Conservation (phyloP, 305 asterid genomes). For the Withania somnifera region DNA sequence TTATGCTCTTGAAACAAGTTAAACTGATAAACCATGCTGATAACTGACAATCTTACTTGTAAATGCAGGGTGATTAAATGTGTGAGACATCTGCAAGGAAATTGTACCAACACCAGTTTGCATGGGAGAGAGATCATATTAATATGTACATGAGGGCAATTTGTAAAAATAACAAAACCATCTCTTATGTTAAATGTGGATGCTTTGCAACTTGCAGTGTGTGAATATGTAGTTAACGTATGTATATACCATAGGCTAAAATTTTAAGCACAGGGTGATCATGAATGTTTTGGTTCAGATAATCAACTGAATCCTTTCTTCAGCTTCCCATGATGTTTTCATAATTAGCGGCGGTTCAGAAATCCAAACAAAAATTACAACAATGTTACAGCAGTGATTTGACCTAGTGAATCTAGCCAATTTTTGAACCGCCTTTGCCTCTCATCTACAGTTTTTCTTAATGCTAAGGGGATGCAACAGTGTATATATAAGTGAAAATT, state of each 20-base stretch:
- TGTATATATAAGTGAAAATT: too few relatives aligned
- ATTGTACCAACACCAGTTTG: background rate
- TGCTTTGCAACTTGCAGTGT: background rate
- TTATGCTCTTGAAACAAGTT: background rate
- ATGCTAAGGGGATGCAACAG: too few relatives aligned
- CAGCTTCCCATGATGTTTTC: background rate
- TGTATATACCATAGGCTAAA: slow-evolving; percentile 3
- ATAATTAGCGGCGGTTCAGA: too few relatives aligned
- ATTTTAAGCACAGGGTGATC: background rate
- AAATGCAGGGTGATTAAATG: background rate
- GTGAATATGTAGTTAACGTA: background rate
- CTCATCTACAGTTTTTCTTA: too few relatives aligned
- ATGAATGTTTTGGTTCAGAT: background rate
- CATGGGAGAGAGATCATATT: background rate
- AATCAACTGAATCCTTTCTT: background rate
- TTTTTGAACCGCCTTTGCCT: background rate
- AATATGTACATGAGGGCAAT: background rate
- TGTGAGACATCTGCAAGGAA: background rate
- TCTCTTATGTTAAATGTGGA: background rate
- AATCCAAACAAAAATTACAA: background rate
- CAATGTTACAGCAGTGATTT: background rate
- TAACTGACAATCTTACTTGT: background rate
- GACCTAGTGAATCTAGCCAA: background rate
- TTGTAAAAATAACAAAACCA: background rate
- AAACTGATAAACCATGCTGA: background rate